Base-by-base conservation (phyloP, 768 basidiomycete genomes). In the Mycena haematopus region DNA sequence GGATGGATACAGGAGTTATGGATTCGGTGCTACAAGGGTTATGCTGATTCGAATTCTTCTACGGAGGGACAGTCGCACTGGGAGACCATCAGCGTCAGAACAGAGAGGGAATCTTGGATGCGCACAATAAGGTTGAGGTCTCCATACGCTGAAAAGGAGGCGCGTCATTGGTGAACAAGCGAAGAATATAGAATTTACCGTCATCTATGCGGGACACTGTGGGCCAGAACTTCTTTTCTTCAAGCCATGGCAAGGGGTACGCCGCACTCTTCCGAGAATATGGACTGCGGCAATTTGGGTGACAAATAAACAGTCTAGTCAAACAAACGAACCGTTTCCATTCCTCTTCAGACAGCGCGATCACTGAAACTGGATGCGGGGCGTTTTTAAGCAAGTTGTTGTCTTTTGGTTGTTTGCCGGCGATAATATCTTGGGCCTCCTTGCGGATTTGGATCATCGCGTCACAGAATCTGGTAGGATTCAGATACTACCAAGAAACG, bases 141-240 rank as follows among this genome's bases (percentile, higher is more conserved):
- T 46, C 96, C 96, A 71, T 92, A 96, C 11, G 94, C 94, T 96
- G 62, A 46, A 57, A 45, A 46, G 64, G 52, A 29, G 36, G 53
- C 14, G 35, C 69, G 63, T 60, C 17, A 62, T 35, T 59, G 21
- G 24, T 19, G 36, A 33, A 27, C 3, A 51, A n/a, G 51, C 36
- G 15, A 21, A 65, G 49, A 13, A 10, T 24, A 33, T 33, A 2
- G 11, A 46, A 76, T 89, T 72, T 73, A 95, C 94, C 91, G 79
- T 98, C 96, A 71, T 98, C 96, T 54, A 99, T 85, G 50, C 96
- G 84, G 6, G 92, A 90, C 45, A 96, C 91, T 6, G 92, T 84
- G 0, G 97, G 96, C 97, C 97, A 99, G 79, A 98, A 96, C 77
- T 99, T 99, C 80, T 85, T 91, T 76, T 92, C 89, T 52, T 80